Conservation (phyloP, 2,329 filamentous ascomycete genomes). For the Aspergillus felis region DNA sequence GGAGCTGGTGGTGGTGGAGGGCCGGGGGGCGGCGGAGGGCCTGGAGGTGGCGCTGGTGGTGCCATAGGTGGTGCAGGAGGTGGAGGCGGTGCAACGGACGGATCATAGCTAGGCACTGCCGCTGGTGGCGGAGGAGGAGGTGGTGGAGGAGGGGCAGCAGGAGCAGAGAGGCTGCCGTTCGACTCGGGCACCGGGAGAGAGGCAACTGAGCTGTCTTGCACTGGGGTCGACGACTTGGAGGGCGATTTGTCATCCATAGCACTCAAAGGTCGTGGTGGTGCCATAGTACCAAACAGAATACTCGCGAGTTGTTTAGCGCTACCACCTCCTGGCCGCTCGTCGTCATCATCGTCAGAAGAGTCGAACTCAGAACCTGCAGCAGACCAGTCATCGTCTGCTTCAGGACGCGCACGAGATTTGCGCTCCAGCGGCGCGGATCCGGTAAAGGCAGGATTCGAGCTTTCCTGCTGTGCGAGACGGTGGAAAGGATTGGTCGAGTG, state of each 20-base stretch:
- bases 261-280: slow-evolving; percentile 80
- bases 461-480: slow-evolving; percentile 65
- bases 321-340: slow-evolving; percentile 72
- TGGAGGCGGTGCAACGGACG: slow-evolving; percentile 30
- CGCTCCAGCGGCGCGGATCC: slow-evolving; percentile 45
- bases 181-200: slow-evolving; percentile 31
- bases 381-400: slow-evolving; percentile 74
- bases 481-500: slow-evolving; percentile 96
- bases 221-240: slow-evolving; percentile 44
- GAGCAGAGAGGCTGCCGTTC: slow-evolving; percentile 20
- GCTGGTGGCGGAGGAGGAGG: slow-evolving; percentile 34
- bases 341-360: slow-evolving; percentile 66
- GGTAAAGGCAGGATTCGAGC: slow-evolving; percentile 49
- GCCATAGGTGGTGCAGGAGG: slow-evolving; percentile 24
- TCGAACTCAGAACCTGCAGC: slow-evolving; percentile 73
- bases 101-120: slow-evolving; percentile 1
- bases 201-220: slow-evolving; percentile 37
- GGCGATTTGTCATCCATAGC: slow-evolving; percentile 68
- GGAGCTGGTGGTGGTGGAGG: slow-evolving; percentile 31
- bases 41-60: slow-evolving; percentile 38
- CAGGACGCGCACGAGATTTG: slow-evolving; percentile 54
- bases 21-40: slow-evolving; percentile 33
- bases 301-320: slow-evolving; percentile 89
- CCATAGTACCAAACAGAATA: slow-evolving; percentile 96
- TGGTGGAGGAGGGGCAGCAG: slow-evolving; percentile 27